Evolutionary conservation across 805 yeast genomes (phyloP), one percentile per base, ranked within the genome.

Genomic region (Saccharomycopsis sp.): DNA sequence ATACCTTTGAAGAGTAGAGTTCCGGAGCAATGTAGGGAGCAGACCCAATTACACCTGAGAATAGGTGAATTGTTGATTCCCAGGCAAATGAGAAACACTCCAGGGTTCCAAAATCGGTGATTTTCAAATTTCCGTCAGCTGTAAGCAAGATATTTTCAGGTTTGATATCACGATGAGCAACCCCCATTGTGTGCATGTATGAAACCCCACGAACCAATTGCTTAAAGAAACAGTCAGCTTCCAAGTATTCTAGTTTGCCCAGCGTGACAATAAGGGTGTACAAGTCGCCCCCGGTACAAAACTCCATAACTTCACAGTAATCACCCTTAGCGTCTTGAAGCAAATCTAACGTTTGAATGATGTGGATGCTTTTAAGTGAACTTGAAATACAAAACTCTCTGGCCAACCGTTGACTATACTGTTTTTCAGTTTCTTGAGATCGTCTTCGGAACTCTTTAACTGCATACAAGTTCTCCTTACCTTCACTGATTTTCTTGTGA

Each of bases 11-110:
- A 2, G 73, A 68, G 60, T 79, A 83, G 53, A 83, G 93, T 62
- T 87, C 96, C 0, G 96, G 96, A 0, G 96, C 94, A 56, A 88
- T 85, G 60, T 87, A 87, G 2, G 96, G 95, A 5, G 84, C 77
- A 0, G 93, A 81, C 6, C 96, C 96, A 62, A 88, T 81, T 4
- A 85, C 70, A 4, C 94, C 94, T 40, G 77, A 79, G 56, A 84
- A 76, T 28, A 79, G 59, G 58, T 81, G 87, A 38, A 85, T 72
- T 23, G 72, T 44, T 28, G 68, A 70, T 55, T 84, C 93, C 93
- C 90, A 84, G 0, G 90, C 93, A 81, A 81, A 81, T 59, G 77
- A 68, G 65, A 86, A 77, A 65, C 95, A 82, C 58, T 83, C 90
- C 22, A 84, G 77, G 57, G 81, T 82, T 31, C 96, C 96, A 56